phyloP scores from a whole-genome alignment of 768 basidiomycete genomes.

The Termitomyces sp. region DNA sequence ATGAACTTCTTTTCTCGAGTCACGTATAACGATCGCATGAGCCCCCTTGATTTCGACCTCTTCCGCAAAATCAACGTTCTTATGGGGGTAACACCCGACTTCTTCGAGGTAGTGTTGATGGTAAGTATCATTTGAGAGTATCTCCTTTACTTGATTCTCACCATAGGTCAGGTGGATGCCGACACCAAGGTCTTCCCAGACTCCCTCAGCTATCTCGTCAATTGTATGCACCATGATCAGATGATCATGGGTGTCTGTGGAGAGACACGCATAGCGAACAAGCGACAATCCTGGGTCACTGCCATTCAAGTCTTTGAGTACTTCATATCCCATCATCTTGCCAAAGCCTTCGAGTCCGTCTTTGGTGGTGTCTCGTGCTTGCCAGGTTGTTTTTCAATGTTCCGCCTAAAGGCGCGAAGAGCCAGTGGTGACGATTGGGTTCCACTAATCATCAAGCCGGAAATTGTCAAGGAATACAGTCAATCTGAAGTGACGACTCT shows the following conservation, averaged over 20 bases:
- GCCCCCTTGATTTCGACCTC: conserved; percentile 93
- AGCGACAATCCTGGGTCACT: conserved; percentile 97
- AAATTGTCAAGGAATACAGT: conserved; percentile 96
- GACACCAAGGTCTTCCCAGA: conserved; percentile 95
- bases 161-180: conserved; percentile 82
- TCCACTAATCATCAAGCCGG: conserved; percentile 92
- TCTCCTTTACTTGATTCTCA: conserved; percentile 4
- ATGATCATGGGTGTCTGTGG: conserved; percentile 99
- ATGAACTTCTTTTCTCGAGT: conserved; percentile 99
- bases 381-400: conserved; percentile 99
- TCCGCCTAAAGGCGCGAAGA: conserved; percentile 91
- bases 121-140: conserved; percentile 41
- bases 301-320: conserved; percentile 98
- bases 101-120: conserved; percentile 97
- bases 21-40: conserved; percentile 99
- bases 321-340: conserved; percentile 97
- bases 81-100: conserved; percentile 99
- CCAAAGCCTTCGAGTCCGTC: conserved; percentile 98
- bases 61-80: conserved; percentile 95
- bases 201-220: conserved; percentile 87
- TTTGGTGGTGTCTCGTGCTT: conserved; percentile 99
- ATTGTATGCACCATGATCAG: conserved; percentile 98
- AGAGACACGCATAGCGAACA: conserved; percentile 98
- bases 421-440: conserved; percentile 92
- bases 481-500: conserved; percentile 90